Base-by-base conservation (phyloP, 257 asterid genomes). In the Echium plantagineum region DNA sequence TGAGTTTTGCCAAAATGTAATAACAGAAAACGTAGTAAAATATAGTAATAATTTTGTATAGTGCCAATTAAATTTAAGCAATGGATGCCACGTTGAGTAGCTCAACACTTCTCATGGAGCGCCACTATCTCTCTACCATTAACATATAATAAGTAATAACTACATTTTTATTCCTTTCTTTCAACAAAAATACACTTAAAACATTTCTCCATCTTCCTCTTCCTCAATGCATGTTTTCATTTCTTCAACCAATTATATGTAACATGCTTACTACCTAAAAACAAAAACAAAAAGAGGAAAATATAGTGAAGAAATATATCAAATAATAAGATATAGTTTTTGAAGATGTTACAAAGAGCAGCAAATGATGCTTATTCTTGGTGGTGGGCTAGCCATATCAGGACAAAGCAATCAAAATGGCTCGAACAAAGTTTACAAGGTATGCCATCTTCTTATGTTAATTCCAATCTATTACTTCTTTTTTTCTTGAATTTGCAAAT, bases 381-480 rank as follows among this genome's bases (percentile, higher is more conserved):
- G 90, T 83, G 90, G 90, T 83, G 90, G 90, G 84, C 90, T 6
- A 75, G 81, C 76, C 90, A 83, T 66, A 77, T 83, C 42, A 75
- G 90, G 28, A 83, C 90, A 0, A 82, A 82, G 82, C 89, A 82
- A 66, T 68, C 82, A 7, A 82, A 82, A 80, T 82, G 89, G 86
- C 84, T 83, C 60, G 90, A 83, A 38, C 86, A 80, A 64, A 71
- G 83, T 73, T 79, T 83, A 56, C 84, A 73, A 71, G 90, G 90
- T 83, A 65, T 51, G 17, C 10, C 22, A 32, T 0, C 32, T 42
- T 13, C 30, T 19, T 5, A 24, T 52, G 17, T 42, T 16, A 1
- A 42, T 42, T 2, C 2, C 49, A 42, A 7, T 42, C 2, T 28
- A 3, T 26, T 28, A 28, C 7, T 10, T 42, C 0, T 42, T 42